These are phyloP conservation scores for Alternaria rosae DNA, from an alignment of 2,329 filamentous ascomycete genomes.

Conservation along the genomic window DNA sequence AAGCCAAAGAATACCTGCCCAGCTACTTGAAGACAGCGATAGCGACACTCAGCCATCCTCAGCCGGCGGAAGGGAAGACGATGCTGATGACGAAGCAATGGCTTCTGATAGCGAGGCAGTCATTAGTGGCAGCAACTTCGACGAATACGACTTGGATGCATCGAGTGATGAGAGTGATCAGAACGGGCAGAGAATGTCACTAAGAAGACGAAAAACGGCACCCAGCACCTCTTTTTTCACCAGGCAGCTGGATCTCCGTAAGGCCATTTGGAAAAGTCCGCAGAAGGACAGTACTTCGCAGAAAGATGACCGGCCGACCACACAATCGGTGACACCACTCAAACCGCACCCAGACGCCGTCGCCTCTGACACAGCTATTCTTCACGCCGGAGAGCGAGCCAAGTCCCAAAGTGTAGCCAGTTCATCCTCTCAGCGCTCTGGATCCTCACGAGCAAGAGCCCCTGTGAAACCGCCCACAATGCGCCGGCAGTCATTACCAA, in stretches of 20 bases:
- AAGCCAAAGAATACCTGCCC: slow-evolving; percentile 73
- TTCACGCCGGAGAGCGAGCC: slow-evolving; percentile 3
- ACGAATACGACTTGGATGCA: slow-evolving; percentile 47
- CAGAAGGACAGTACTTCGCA: slow-evolving; percentile 16
- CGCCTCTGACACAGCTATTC: slow-evolving; percentile 40
- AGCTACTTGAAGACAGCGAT: slow-evolving; percentile 57
- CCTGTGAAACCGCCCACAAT: slow-evolving; percentile 58
- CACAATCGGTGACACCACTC: slow-evolving; percentile 33
- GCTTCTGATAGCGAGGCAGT: slow-evolving; percentile 40
- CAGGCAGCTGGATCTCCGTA: slow-evolving; percentile 37
- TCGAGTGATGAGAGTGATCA: slow-evolving; percentile 37
- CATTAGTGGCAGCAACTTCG: slow-evolving; percentile 42
- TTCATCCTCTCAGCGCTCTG: slow-evolving; percentile 26
- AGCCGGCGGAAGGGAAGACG: slow-evolving; percentile 10
- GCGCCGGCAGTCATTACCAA: slow-evolving; percentile 62
- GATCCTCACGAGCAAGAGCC: slow-evolving; percentile 33
- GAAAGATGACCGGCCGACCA: slow-evolving; percentile 22
- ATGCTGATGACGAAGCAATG: slow-evolving; percentile 40
- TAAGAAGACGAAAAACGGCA: slow-evolving; percentile 31
- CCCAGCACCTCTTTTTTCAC: slow-evolving; percentile 37
- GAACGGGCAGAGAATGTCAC: slow-evolving; percentile 16
- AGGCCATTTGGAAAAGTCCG: slow-evolving; percentile 33
- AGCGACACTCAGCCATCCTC: slow-evolving; percentile 37
- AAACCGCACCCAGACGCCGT: slow-evolving; percentile 32
- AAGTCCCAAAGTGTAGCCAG: slow-evolving; percentile 26